Evolutionary conservation across 257 asterid genomes (phyloP), one percentile per base, ranked within the genome.

Genomic region (Capsicum pubescens): DNA sequence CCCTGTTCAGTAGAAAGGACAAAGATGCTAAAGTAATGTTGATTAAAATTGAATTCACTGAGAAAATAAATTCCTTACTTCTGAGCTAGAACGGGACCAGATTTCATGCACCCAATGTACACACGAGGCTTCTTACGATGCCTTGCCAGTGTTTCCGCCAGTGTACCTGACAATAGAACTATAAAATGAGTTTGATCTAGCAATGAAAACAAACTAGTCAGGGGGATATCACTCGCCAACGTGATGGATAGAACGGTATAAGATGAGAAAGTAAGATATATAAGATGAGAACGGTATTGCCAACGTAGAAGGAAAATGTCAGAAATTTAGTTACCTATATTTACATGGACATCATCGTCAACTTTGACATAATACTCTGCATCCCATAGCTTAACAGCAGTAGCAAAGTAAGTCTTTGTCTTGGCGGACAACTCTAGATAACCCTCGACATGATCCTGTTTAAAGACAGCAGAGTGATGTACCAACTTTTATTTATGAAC

Each of bases 311-410:
- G 12, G 52, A 56, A 71, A 46, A 46, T 11, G 59, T 32, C 61
- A 60, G n/a, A n/a, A 81, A 13, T 68, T 58, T 61, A 63, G 4
- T 80, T 90, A 94, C 99, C 99, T 91, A 95, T 93, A 83, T 95
- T 95, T 17, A 95, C 99, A 81, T 95, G 99, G 79, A 95, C 99
- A 84, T 95, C 97, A 70, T 95, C 99, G 17, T 95, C 99, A 55
- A 95, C 99, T 88, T 95, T 95, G 80, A 94, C 90, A 59, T 94
- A 95, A 91, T 92, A 95, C 88, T 94, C 99, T 42, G 99, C 99
- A 85, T 95, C 97, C 95, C 97, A 95, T 84, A 87, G 59, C 15
- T 93, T 86, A 80, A 92, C 95, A 35, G 98, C 99, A 56, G 93
- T 88, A 48, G 97, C 92, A 80, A 95, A 95, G 87, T 94, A 95